Percentiles rank a stretch among this genome's conserved stretches.
Conservation (phyloP, 805 yeast species). For the Debaryomyces castellii region DNA sequence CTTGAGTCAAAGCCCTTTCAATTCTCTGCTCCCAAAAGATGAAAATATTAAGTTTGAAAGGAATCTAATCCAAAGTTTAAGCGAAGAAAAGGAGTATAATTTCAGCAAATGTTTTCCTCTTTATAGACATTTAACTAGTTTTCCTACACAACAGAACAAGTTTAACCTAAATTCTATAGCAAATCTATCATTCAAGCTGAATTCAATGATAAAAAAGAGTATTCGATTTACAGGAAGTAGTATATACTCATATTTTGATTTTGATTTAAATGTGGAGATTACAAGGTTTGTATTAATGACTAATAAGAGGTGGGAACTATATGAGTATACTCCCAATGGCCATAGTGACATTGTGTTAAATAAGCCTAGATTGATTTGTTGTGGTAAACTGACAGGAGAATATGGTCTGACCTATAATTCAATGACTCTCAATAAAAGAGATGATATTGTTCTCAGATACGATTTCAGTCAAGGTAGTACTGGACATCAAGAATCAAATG, state of each 20-base stretch:
- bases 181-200: conserved; percentile 18
- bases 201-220: conserved; percentile 23
- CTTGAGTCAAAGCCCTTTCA: background rate
- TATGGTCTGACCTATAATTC: conserved; percentile 53
- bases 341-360: conserved; percentile 28
- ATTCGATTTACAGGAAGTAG: conserved; percentile 28
- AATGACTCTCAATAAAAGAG: conserved; percentile 22
- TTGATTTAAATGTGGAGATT: conserved; percentile 52
- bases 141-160: conserved; percentile 54
- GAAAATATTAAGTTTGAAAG: conserved; percentile 11
- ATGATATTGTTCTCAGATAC: conserved; percentile 26
- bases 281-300: conserved; percentile 64
- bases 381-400: conserved; percentile 71
- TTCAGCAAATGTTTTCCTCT: conserved; percentile 83
- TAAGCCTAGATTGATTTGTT: conserved; percentile 57
- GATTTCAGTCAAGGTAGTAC: conserved; percentile 23
- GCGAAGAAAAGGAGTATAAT: conserved; percentile 55
- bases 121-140: conserved; percentile 58
- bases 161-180: conserved; percentile 21
- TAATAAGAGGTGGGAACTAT: conserved; percentile 75
- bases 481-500: conserved; percentile 4
- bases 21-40: background rate
- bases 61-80: conserved; percentile 18
- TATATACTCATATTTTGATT: conserved; percentile 30
- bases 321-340: conserved; percentile 44